Conservation (phyloP, 2,329 filamentous ascomycete species). For the Thielaviopsis euricoi region DNA sequence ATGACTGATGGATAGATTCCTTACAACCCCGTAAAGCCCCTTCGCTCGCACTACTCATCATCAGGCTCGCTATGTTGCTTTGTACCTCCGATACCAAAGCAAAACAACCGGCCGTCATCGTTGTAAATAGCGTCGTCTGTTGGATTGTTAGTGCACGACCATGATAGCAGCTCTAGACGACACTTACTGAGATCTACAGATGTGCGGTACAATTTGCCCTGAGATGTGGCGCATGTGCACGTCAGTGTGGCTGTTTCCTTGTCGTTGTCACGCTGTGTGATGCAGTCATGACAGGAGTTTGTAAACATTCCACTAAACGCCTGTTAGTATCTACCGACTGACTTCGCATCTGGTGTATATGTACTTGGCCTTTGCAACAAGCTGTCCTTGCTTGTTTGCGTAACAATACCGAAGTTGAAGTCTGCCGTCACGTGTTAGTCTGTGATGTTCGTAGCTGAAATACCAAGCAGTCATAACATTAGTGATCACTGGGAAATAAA, state of each 20-base stretch:
- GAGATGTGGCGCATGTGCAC: slow-evolving; percentile 1
- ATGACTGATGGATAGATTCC: no score
- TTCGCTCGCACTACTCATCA: neutral
- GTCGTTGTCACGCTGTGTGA: neutral
- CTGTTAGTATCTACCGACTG: neutral
- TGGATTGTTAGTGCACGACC: neutral
- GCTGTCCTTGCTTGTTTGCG: slow-evolving; percentile 1
- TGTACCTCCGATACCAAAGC: neutral
- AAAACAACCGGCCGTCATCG: neutral
- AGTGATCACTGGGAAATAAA: no score
- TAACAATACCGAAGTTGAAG: slow-evolving; percentile 2
- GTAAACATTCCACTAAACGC: neutral
- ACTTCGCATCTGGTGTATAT: neutral
- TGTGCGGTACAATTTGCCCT: slow-evolving; percentile 1
- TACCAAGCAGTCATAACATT: no score
- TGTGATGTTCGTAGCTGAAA: neutral
- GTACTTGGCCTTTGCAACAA: slow-evolving; percentile 1
- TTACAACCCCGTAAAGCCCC: no score
- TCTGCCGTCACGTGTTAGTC: neutral
- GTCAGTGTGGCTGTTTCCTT: neutral
- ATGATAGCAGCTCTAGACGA: neutral
- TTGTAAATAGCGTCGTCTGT: slow-evolving; percentile 1
- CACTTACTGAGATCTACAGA: slow-evolving; percentile 1
- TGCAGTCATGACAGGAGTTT: slow-evolving; percentile 4
- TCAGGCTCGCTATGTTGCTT: neutral